Conservation (phyloP, 2,329 filamentous ascomycete species). For the Fusarium torulosum region DNA sequence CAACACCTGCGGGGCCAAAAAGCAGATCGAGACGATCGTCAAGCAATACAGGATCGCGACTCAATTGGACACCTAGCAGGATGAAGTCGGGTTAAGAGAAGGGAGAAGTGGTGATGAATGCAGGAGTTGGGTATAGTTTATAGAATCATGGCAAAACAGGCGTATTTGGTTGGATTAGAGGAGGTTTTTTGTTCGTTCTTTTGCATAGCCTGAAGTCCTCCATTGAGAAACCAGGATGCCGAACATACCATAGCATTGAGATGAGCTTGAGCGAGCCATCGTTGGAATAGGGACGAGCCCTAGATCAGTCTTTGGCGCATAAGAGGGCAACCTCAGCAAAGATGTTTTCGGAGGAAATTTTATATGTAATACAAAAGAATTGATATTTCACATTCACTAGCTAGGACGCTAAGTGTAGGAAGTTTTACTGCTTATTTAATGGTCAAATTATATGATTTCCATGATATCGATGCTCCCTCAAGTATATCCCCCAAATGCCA, state of each 20-base stretch:
- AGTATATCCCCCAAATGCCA: slow-evolving; percentile 5
- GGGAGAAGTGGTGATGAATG: slow-evolving; percentile 15
- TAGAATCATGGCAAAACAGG: slow-evolving; percentile 35
- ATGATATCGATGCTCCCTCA: slow-evolving; percentile 34
- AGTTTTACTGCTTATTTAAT: slow-evolving; percentile 30
- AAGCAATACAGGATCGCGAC: slow-evolving; percentile 36
- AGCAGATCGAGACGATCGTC: slow-evolving; percentile 39
- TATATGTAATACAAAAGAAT: slow-evolving; percentile 45
- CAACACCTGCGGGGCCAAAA: slow-evolving; percentile 23
- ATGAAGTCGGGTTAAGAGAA: slow-evolving; percentile 29
- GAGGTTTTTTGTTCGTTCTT: slow-evolving; percentile 30
- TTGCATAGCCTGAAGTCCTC: slow-evolving; percentile 19
- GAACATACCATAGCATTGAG: slow-evolving; percentile 28
- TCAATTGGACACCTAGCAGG: slow-evolving; percentile 35
- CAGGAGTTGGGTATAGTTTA: slow-evolving; percentile 20
- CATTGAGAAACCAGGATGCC: slow-evolving; percentile 10
- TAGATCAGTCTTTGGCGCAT: slow-evolving; percentile 28
- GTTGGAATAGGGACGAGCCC: slow-evolving; percentile 11
- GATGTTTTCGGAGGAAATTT: slow-evolving; percentile 16
- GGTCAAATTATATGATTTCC: slow-evolving; percentile 18
- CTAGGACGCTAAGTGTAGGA: background rate
- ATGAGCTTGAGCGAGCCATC: slow-evolving; percentile 6
- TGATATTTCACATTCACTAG: slow-evolving; percentile 6
- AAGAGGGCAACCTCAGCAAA: slow-evolving; percentile 20
- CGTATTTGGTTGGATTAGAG: slow-evolving; percentile 30